These are phyloP conservation scores for Arctostaphylos glauca DNA, from an alignment of 148 eudicot species.

Conservation along the genomic window DNA sequence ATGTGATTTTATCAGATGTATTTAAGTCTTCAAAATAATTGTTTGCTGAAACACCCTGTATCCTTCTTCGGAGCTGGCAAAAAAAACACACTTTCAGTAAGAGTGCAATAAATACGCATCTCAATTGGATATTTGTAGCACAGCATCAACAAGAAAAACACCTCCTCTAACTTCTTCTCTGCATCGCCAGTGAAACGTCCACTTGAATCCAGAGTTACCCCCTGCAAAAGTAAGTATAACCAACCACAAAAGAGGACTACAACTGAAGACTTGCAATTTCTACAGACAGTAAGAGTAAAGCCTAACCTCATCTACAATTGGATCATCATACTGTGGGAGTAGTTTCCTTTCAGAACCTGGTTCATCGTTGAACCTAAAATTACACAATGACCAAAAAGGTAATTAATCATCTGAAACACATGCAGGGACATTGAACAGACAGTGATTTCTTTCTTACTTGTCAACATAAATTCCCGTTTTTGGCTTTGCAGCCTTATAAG, in stretches of 20 bases:
- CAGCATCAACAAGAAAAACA: slow-evolving; percentile 19
- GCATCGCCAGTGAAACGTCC: slow-evolving; percentile 85
- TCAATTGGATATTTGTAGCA: neutral
- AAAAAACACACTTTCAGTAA: slow-evolving; percentile 11
- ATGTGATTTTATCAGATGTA: slow-evolving; percentile 46
- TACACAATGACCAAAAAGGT: slow-evolving; percentile 9
- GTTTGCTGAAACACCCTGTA: slow-evolving; percentile 56
- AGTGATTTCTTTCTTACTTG: slow-evolving; percentile 49
- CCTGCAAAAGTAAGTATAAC: slow-evolving; percentile 39
- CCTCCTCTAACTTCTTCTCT: slow-evolving; percentile 91
- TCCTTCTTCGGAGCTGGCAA: slow-evolving; percentile 73
- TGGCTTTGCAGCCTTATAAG: slow-evolving; percentile 89
- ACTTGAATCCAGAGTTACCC: slow-evolving; percentile 77
- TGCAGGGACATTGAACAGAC: neutral
- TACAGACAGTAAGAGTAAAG: neutral
- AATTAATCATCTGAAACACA: slow-evolving; percentile 12
- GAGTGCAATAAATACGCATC: neutral
- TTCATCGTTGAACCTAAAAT: slow-evolving; percentile 74
- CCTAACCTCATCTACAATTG: slow-evolving; percentile 68
- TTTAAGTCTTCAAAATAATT: slow-evolving; percentile 61
- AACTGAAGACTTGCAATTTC: neutral
- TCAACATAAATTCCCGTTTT: slow-evolving; percentile 66
- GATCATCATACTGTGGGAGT: slow-evolving; percentile 96
- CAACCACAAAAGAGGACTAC: neutral
- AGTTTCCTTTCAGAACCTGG: slow-evolving; percentile 67